Conservation (phyloP, 2,329 filamentous ascomycete species). For the Penicillium occitanis region DNA sequence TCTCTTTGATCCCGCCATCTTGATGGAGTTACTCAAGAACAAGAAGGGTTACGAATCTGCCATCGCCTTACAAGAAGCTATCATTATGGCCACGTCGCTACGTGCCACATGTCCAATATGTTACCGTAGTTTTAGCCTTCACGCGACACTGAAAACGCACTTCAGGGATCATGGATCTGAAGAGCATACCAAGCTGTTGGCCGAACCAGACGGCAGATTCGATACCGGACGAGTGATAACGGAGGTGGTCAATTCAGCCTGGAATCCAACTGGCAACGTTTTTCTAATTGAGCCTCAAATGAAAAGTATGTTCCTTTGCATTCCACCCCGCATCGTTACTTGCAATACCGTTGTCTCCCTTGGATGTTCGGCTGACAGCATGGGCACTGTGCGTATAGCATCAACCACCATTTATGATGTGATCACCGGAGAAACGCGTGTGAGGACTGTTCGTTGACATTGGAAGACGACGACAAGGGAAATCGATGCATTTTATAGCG, state of each 20-base stretch:
- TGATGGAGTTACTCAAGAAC: slow-evolving; percentile 21
- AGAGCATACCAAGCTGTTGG: slow-evolving; percentile 12
- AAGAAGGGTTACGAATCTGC: slow-evolving; percentile 18
- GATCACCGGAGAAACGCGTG: slow-evolving; percentile 19
- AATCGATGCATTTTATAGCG: not conserved
- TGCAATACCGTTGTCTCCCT: not conserved
- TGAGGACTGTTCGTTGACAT: slow-evolving; percentile 1
- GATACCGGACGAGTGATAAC: slow-evolving; percentile 19
- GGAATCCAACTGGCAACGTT: slow-evolving; percentile 5
- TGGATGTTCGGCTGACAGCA: not conserved
- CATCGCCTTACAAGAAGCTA: slow-evolving; percentile 19
- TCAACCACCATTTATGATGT: slow-evolving; percentile 19
- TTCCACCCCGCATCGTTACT: not conserved
- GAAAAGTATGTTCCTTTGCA: not conserved
- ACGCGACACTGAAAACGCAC: slow-evolving; percentile 20
- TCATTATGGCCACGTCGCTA: slow-evolving; percentile 19
- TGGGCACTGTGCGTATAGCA: not conserved
- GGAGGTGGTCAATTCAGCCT: slow-evolving; percentile 16
- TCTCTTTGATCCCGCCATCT: slow-evolving; percentile 18
- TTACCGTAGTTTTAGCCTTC: slow-evolving; percentile 20
- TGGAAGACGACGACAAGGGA: not conserved
- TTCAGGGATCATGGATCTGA: slow-evolving; percentile 14
- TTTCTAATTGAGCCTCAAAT: not conserved
- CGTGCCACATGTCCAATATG: slow-evolving; percentile 20
- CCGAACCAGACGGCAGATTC: slow-evolving; percentile 20